Base-by-base conservation (phyloP, 495 filamentous ascomycete species). In the Hypoxylon fragiforme region DNA sequence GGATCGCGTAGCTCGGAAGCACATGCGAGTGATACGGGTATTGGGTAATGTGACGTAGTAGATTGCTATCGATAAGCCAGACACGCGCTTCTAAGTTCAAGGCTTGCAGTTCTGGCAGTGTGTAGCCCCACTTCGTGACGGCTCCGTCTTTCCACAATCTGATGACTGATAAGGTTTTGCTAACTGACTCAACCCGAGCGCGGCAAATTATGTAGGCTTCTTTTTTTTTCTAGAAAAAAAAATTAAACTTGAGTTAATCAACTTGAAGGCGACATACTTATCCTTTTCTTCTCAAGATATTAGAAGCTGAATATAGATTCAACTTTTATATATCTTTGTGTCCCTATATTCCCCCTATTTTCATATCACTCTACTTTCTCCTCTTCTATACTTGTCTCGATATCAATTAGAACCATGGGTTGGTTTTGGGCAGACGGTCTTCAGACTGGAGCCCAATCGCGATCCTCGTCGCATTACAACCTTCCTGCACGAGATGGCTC, bases 391-490 rank as follows among this genome's bases (percentile, higher is more conserved):
- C 30, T 42, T 37, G n/a, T 12, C 24, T 15, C 14, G 13, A 37
- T 3, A n/a, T 31, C 13, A 32, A 39, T 20, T 32, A 57, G 13
- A 32, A 66, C 15, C 36, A 97, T 98, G 94, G 94, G 94, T 56
- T 98, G 95, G 95, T 98, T 98, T 62, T 98, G 94, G 94, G 88
- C 91, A 72, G 91, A 98, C 58, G 67, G 81, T 67, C 54, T 70
- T 68, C 47, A 75, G 37, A 66, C 81, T 15, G 54, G 71, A 54
- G 71, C 55, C 24, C 60, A 62, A 57, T 57, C 70, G 40, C 60
- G 63, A 31, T n/a, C 44, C 36, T 53, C 44, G 32, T 59, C 64
- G 37, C 57, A 64, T 54, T 54, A 28, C 21, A 11, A 20, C 26
- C 32, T 46, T 38, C 60, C 56, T 22, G 60, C 42, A 35, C 58